A percentile compares a stretch with the other conserved stretches of the same genome.
Evolutionary conservation across 306 rosid genomes (phyloP).

Genomic region (Cucurbita argyrosperma): DNA sequence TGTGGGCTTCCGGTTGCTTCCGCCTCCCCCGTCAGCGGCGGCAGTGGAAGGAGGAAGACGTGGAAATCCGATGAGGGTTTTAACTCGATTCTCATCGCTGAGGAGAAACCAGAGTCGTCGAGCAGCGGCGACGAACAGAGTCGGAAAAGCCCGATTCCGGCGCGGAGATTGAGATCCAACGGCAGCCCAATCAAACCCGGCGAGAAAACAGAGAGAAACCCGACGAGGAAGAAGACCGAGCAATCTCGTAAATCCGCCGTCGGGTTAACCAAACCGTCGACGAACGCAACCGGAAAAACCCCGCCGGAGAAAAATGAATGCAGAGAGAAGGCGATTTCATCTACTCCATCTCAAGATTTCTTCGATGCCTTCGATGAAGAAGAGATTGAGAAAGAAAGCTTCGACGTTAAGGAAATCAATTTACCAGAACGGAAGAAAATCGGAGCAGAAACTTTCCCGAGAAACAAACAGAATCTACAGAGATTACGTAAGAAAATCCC

Average conservation of each 20-base stretch:
- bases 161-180: constrained; percentile 31
- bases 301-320: constrained; percentile 36
- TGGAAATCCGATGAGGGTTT: constrained; percentile 43
- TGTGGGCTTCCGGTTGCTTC: background rate
- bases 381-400: constrained; percentile 26
- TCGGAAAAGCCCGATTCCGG: constrained; percentile 28
- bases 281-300: constrained; percentile 13
- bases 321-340: constrained; percentile 37
- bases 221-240: background rate
- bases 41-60: constrained; percentile 48
- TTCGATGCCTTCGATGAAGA: constrained; percentile 11
- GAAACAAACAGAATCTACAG: background rate
- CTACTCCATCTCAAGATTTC: constrained; percentile 13
- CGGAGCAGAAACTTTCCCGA: background rate
- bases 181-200: constrained; percentile 11
- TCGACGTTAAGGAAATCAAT: constrained; percentile 53
- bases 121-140: constrained; percentile 27
- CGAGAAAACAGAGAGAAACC: constrained; percentile 15
- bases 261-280: background rate
- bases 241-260: background rate
- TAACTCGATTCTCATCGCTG: constrained; percentile 21
- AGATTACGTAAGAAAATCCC: background rate
- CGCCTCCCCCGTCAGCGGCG: constrained; percentile 8
- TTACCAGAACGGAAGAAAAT: constrained; percentile 21
- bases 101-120: constrained; percentile 12